Evolutionary conservation across 176 grass and related monocot species (phyloP).

Genomic region (Cymbopogon citratus): DNA sequence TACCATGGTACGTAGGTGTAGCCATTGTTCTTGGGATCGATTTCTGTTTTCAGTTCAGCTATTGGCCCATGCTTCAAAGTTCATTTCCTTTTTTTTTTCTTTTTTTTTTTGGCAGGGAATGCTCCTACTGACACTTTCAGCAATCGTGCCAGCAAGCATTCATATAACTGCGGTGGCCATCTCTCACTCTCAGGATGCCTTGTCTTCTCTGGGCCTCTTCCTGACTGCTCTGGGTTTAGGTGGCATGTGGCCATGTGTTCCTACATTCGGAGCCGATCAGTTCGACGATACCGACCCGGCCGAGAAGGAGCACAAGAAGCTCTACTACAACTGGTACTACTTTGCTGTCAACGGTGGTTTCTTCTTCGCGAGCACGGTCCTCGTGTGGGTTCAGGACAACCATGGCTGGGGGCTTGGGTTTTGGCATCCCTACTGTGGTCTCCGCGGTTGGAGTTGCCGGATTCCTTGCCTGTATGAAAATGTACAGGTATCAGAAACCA

Average conservation of each 20-base stretch:
- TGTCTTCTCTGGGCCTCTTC: conserved; percentile 49
- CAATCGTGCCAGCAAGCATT: conserved; percentile 10
- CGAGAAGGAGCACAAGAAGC: conserved; percentile 40
- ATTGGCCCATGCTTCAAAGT: neutral
- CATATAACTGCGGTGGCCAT: neutral
- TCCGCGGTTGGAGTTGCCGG: conserved; percentile 10
- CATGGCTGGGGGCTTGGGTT: conserved; percentile 34
- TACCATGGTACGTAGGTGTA: conserved; percentile 28
- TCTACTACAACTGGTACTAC: conserved; percentile 45
- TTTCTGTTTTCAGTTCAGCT: neutral
- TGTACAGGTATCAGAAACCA: conserved; percentile 21
- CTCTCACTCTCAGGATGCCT: neutral
- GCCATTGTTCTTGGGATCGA: neutral
- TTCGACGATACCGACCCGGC: conserved; percentile 39
- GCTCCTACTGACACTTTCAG: conserved; percentile 32
- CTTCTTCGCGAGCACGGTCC: conserved; percentile 8
- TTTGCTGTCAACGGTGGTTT: conserved; percentile 21
- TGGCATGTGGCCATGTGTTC: conserved; percentile 59
- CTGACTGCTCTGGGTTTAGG: conserved; percentile 59
- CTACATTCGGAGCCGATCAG: conserved; percentile 66
- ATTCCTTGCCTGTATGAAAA: conserved; percentile 18
- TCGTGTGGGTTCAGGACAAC: conserved; percentile 43
- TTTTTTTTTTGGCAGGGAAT: conserved; percentile 14
- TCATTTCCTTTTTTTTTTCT: neutral
- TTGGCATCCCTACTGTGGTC: conserved; percentile 28